Evolutionary conservation across 257 asterid genomes (phyloP).

Genomic region (Ehretia macrophylla): DNA sequence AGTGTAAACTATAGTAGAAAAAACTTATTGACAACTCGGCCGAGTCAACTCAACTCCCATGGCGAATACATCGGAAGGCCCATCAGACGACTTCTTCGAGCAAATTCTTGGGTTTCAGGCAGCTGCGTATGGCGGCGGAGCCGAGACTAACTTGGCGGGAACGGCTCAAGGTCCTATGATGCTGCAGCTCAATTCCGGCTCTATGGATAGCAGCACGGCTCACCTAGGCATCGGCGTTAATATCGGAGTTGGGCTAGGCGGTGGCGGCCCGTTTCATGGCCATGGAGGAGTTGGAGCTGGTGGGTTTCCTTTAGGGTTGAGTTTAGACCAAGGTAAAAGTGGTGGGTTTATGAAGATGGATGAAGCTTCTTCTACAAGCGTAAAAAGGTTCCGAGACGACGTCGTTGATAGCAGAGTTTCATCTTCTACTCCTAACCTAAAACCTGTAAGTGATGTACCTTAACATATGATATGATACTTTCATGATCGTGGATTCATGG

Average conservation of each 20-base stretch:
- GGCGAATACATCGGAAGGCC: constrained; percentile 70
- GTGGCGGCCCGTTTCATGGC: constrained; percentile 33
- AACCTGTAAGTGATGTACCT: constrained; percentile 36
- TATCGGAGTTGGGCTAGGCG: constrained; percentile 45
- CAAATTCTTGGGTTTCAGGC: constrained; percentile 75
- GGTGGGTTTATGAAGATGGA: constrained; percentile 56
- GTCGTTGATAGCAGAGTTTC: constrained; percentile 49
- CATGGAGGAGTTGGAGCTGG: constrained; percentile 33
- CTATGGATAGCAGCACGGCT: constrained; percentile 59
- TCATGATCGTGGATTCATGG: background rate
- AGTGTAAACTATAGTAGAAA: constrained; percentile 14
- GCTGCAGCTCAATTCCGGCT: constrained; percentile 39
- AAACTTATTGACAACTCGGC: background rate
- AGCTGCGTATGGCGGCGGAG: constrained; percentile 25
- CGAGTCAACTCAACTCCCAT: constrained; percentile 28
- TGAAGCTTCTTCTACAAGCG: constrained; percentile 56
- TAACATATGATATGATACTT: background rate
- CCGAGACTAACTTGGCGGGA: constrained; percentile 30
- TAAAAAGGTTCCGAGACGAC: constrained; percentile 64
- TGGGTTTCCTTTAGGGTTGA: constrained; percentile 84
- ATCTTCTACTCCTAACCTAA: constrained; percentile 38
- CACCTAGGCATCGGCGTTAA: constrained; percentile 55
- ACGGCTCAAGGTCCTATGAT: constrained; percentile 29
- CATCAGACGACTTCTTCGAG: constrained; percentile 90
- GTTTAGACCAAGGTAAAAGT: constrained; percentile 75